Evolutionary conservation across 768 basidiomycete genomes (phyloP), one percentile per base, ranked within the genome.

Genomic region (Udeniomyces megalosporus): DNA sequence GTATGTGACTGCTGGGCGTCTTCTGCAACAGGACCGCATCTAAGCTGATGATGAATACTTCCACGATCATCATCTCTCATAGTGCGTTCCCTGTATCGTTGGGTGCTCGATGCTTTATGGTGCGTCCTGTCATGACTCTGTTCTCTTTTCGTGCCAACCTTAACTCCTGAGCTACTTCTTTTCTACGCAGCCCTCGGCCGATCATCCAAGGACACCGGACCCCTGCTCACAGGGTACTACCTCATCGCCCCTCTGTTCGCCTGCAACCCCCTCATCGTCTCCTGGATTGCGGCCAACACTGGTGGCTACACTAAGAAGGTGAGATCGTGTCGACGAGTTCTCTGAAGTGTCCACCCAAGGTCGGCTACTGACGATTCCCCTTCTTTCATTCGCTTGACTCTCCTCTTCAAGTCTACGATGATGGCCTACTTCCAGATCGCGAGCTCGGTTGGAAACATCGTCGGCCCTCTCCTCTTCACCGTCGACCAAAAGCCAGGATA

Each of bases 381-480:
- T 26, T 34, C 75, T 77, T 74, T 68, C 76, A 2, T 76, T 76
- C 58, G 35, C 60, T 38, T 64, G 62, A 62, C 24, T 66, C 47
- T 58, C 61, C 31, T 45, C 50, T 72, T 71, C 64, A 71, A 71
- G 55, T 65, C 71, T 5, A 71, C 74, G 55, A 76, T 75, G 5
- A 78, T 78, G 28, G 77, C 76, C 2, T 64, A 77, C 8, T 72
- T 76, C 61, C 78, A 78, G 63, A 72, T 76, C n/a, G 78, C 75
- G 2, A 75, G 77, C 1, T 46, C 42, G 4, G 76, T 73, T 14
- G 78, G 77, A 20, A 78, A 78, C 65, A 75, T 76, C 58, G 63
- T 72, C 53, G n/a, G 34, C 49, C 45, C 48, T 3, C 51, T 62
- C 10, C 60, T 55, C 45, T 61, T 61, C 44, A 76, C 20, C 22